These are phyloP conservation scores for Macadamia integrifolia DNA, from an alignment of 164 flowering plant species.

Conservation along the genomic window DNA sequence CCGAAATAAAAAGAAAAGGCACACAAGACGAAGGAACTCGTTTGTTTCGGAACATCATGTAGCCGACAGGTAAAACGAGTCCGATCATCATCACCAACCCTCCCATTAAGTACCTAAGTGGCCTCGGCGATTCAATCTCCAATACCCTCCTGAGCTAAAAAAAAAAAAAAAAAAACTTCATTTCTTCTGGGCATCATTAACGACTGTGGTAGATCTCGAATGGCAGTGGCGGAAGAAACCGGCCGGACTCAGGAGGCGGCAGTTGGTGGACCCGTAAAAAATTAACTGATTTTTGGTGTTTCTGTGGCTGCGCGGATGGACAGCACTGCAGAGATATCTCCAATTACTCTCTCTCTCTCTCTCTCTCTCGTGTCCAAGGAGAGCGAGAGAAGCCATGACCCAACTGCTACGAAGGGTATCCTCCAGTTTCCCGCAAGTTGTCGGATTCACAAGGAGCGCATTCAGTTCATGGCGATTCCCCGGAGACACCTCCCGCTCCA, in stretches of 20 bases:
- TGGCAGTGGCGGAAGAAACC: too few relatives aligned
- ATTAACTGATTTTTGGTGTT: too few relatives aligned
- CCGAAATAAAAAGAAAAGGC: slow-evolving; percentile 24
- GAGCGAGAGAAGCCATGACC: slow-evolving; percentile 14
- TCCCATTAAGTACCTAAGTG: slow-evolving; percentile 70
- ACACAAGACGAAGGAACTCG: slow-evolving; percentile 75
- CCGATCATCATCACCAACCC: slow-evolving; percentile 90
- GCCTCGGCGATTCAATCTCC: slow-evolving; percentile 88
- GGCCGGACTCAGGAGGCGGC: too few relatives aligned
- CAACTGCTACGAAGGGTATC: slow-evolving; percentile 16
- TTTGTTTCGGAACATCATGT: slow-evolving; percentile 96
- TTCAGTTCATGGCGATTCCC: slow-evolving; percentile 28
- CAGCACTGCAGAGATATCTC: too few relatives aligned
- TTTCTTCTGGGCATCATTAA: background rate
- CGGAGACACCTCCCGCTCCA: slow-evolving; percentile 21
- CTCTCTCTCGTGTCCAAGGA: background rate
- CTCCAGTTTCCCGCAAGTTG: slow-evolving; percentile 13
- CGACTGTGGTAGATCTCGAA: background rate
- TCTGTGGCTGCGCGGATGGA: too few relatives aligned
- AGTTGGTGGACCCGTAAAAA: too few relatives aligned
- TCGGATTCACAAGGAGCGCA: slow-evolving; percentile 32
- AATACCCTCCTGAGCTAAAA: slow-evolving; percentile 44
- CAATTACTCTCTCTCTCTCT: too few relatives aligned
- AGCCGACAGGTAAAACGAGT: slow-evolving; percentile 82
- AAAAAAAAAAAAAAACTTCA: slow-evolving; percentile 3